Evolutionary conservation across 495 filamentous ascomycete genomes (phyloP), one percentile per base, ranked within the genome.

Genomic region (Xylaria sp.): DNA sequence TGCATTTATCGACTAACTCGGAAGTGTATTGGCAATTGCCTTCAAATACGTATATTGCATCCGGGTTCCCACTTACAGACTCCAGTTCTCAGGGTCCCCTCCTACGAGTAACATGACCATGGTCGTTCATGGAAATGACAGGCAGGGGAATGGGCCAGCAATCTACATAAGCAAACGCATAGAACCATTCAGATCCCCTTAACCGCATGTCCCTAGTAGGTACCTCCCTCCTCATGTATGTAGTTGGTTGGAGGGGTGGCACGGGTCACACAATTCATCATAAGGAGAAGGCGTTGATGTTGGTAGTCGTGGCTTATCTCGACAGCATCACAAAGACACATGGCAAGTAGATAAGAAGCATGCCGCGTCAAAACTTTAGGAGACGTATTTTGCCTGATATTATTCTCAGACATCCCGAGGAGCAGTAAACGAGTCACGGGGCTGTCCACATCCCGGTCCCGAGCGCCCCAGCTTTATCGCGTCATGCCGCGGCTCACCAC

Each of bases 301-400:
- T 21, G 31, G 9, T 8, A 12, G 19, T 59, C 19, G 29, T 67
- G 64, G 67, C 67, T 40, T 5, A 44, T 70, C 58, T 24, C 15
- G 41, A 40, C 24, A 55, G 35, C 21, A 55, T 41, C 33, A 61
- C 31, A 24, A 44, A 24, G 29, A 69, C 50, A 41, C 46, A 55
- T n/a, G n/a, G 31, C n/a, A n/a, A n/a, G n/a, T 63, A 26, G 33
- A 55, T 63, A 41, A 43, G 33, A 37, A 69, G 6, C 12, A 48
- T 62, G 21, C 44, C 58, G 21, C 43, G 44, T 61, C 58, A 37
- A 43, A 31, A 41, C 3, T 40, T 55, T 35, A n/a, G 40, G 66
- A 24, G 66, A 31, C 52, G n/a, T 63, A 57, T 43, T 63, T 29
- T 57, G 68, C 58, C 67, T 52, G 57, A 50, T 26, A 61, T 50